Percentiles rank a stretch among this genome's conserved stretches.
Conservation (phyloP, 2,329 filamentous ascomycete species). For the Myriosclerotinia scirpicola region DNA sequence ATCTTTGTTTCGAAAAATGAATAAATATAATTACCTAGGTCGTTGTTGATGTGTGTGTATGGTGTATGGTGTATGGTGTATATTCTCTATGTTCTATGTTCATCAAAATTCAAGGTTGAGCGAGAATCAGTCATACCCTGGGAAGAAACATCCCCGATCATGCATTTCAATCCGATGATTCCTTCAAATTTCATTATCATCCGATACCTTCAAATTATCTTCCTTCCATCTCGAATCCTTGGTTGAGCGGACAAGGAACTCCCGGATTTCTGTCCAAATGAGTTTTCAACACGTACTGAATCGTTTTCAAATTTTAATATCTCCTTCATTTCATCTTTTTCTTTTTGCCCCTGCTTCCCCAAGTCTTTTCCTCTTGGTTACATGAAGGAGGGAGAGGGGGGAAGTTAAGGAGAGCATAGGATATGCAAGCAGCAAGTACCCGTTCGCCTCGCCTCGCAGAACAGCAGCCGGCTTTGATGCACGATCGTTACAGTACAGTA, state of each 20-base stretch:
- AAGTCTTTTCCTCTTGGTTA: constrained; percentile 2
- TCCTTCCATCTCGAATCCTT: constrained; percentile 9
- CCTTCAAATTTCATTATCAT: constrained; percentile 17
- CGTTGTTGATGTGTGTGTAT: neutral
- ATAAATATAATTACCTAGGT: neutral
- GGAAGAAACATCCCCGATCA: constrained; percentile 17
- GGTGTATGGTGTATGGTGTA: too few relatives aligned
- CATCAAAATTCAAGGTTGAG: constrained; percentile 20
- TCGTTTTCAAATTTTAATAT: neutral
- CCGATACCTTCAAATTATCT: constrained; percentile 4
- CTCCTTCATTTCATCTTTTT: neutral
- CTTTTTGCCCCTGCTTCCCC: neutral
- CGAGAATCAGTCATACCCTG: constrained; percentile 16
- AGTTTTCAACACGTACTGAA: neutral
- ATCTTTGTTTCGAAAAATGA: constrained; percentile 13
- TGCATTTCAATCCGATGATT: constrained; percentile 19
- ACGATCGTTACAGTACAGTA: constrained; percentile 21
- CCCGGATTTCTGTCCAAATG: constrained; percentile 3
- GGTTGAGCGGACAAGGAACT: neutral
- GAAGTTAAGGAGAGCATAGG: constrained; percentile 11
- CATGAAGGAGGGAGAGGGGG: neutral
- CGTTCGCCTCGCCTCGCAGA: constrained; percentile 20
- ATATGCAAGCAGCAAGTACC: constrained; percentile 22
- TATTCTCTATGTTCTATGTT: neutral
- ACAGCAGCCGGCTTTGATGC: constrained; percentile 20